A percentile compares a stretch with the other conserved stretches of the same genome.
These are phyloP conservation scores for Saccharomyces pastorianus DNA, from an alignment of 1,139 yeast genomes.

Conservation along the genomic window DNA sequence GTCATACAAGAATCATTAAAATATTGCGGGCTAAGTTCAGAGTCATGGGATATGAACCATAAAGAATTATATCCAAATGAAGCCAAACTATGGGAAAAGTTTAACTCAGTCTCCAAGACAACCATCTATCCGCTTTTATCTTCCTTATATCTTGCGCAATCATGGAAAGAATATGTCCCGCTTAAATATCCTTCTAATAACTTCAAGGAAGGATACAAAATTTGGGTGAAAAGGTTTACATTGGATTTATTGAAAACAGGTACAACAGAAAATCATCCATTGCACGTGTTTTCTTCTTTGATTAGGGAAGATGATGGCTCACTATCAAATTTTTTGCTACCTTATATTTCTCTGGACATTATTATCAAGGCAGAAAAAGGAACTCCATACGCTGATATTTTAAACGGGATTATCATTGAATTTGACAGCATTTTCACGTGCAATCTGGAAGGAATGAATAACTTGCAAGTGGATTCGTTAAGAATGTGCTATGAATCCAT, in stretches of 20 bases:
- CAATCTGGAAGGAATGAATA: slow-evolving; percentile 41
- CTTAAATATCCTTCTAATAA: slow-evolving; percentile 45
- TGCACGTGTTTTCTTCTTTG: slow-evolving; percentile 57
- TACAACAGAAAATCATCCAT: slow-evolving; percentile 43
- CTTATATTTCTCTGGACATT: slow-evolving; percentile 67
- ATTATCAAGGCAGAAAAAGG: slow-evolving; percentile 36
- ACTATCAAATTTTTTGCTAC: slow-evolving; percentile 65
- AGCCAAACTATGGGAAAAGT: slow-evolving; percentile 48
- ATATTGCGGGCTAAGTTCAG: slow-evolving; percentile 47
- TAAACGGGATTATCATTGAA: slow-evolving; percentile 47
- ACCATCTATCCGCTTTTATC: slow-evolving; percentile 69
- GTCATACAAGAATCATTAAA: slow-evolving; percentile 82
- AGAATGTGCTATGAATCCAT: slow-evolving; percentile 63
- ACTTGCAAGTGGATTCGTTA: slow-evolving; percentile 49
- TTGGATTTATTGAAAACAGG: slow-evolving; percentile 50
- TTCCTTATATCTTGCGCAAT: slow-evolving; percentile 58
- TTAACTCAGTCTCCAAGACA: slow-evolving; percentile 61
- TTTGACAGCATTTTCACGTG: slow-evolving; percentile 47
- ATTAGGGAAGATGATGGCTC: slow-evolving; percentile 67
- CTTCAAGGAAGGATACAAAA: slow-evolving; percentile 37
- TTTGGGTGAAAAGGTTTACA: slow-evolving; percentile 68
- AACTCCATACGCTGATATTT: slow-evolving; percentile 39
- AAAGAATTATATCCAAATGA: slow-evolving; percentile 32
- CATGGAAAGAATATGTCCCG: slow-evolving; percentile 37
- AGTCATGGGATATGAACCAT: slow-evolving; percentile 32